Evolutionary conservation across 129 eudicot genomes (phyloP), one percentile per base, ranked within the genome.

Genomic region (Deinandra increscens): DNA sequence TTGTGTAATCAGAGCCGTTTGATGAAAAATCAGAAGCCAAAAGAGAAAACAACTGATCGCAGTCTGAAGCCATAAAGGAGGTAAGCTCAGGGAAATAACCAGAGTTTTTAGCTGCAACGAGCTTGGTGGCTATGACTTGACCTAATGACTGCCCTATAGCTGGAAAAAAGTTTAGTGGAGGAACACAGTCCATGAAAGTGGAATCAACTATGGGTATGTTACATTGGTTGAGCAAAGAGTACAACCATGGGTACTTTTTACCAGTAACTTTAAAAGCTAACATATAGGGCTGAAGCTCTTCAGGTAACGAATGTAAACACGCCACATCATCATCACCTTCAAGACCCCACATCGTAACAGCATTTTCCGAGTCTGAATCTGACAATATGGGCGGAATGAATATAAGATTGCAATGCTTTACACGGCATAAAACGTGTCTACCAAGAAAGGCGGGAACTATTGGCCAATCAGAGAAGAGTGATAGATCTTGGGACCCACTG

Each of bases 371-470:
- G 33, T 72, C 70, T 37, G 81, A 51, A 71, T 73, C 53, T 3
- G 70, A 18, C 63, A 71, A 9, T 9, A 37, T 75, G 18, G 99
- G 90, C 23, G 97, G 97, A 71, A 94, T 70, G 75, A 94, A 94
- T 54, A 94, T 84, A 63, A 94, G 87, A 74, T 84, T 77, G 14
- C 90, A 90, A 70, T 94, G 89, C 82, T 87, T 85, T 60, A 89
- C 84, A 72, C 99, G 97, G 72, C 99, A 94, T 70, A 94, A 80
- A 75, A 94, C 75, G 62, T 88, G 95, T 60, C 99, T 87, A 76
- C 99, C 99, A 79, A 94, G 96, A 72, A 89, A 94, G 61, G 97
- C 96, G 61, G 99, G 99, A 68, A 87, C 89, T 60, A 94, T 83
- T 11, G 99, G 99, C 99, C 99, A 94, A 70, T 90, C 96, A 78